phyloP scores from a whole-genome alignment of 768 basidiomycete species.

The Boletus pseudopeckii region DNA sequence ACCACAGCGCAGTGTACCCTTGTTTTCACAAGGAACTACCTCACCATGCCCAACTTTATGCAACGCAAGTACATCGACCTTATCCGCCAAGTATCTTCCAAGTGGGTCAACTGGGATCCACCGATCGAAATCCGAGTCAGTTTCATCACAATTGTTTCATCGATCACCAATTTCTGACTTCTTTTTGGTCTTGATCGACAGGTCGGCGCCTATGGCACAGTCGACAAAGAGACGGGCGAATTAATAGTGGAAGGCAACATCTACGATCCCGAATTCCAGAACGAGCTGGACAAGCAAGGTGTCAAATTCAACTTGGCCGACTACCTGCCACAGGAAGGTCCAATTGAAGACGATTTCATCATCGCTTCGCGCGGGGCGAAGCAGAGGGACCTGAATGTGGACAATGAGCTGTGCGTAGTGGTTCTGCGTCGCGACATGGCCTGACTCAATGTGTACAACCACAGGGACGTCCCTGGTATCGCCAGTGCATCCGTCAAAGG shows the following conservation, averaged over 20 bases:
- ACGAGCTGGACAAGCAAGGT: constrained; percentile 13
- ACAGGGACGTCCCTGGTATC: constrained; percentile 17
- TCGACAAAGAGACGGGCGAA: constrained; percentile 31
- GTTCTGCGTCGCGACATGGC: neutral
- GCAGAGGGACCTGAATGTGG: constrained; percentile 3
- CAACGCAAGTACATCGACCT: constrained; percentile 37
- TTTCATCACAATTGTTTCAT: neutral
- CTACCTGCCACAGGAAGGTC: constrained; percentile 13
- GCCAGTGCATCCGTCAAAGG: constrained; percentile 29
- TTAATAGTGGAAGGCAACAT: constrained; percentile 35
- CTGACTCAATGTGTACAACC: neutral
- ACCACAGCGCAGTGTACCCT: neutral
- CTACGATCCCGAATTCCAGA: constrained; percentile 26
- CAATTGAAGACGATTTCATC: constrained; percentile 22
- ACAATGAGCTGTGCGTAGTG: constrained; percentile 17
- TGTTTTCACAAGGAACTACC: no score
- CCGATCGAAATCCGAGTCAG: constrained; percentile 25
- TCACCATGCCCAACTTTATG: constrained; percentile 6
- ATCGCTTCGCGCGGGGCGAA: constrained; percentile 21
- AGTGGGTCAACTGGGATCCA: constrained; percentile 40
- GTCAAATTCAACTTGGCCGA: constrained; percentile 13
- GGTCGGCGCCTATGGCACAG: constrained; percentile 36
- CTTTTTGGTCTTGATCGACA: neutral
- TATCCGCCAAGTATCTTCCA: constrained; percentile 28
- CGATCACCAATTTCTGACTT: neutral